Base-by-base conservation (phyloP, 495 filamentous ascomycete species). In the Parachaetomium inaequale region DNA sequence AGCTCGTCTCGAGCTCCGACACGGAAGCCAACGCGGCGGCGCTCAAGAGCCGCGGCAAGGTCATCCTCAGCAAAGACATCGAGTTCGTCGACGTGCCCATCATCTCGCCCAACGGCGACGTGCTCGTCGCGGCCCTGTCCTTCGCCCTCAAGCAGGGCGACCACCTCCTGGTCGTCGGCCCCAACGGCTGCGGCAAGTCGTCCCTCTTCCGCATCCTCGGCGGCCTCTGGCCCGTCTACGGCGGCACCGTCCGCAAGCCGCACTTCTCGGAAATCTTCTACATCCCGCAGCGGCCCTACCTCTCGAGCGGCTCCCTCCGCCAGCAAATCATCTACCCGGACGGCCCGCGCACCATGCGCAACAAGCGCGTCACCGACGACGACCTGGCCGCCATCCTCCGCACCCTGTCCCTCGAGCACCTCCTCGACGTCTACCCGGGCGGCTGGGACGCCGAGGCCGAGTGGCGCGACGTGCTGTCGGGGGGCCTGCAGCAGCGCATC, bases 321-420 rank as follows among this genome's bases (percentile, higher is more conserved):
- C 92, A 98, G 73, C 94, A 98, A 70, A 90, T 98, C 64, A 97
- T 92, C 61, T 98, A 98, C 74, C 94, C 94, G 0, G 93, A 98
- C 74, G 85, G 84, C n/a, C 70, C 93, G 6, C 85, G 89, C 60
- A 89, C 90, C 62, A 96, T 97, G 87, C 88, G 88, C 54, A 82
- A 84, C 65, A 93, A 91, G 72, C 88, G 89, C 50, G 81, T 93
- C 49, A 92, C 88, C 0, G 94, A 98, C 68, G 79, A 81, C 2
- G 91, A 97, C 67, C 83, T 98, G 0, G 76, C 87, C 52, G 79
- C 81, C 25, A 89, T 97, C 59, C 81, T 98, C 3, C 80, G 82
- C 32, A 84, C 87, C 42, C 87, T 98, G 2, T 88, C 90, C 45
- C 90, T 98, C 42, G 90, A 89, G 55, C 82, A 85, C 51, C 82